phyloP scores from a whole-genome alignment of 78 protist genomes.

The Corallochytrium limacisporum region DNA sequence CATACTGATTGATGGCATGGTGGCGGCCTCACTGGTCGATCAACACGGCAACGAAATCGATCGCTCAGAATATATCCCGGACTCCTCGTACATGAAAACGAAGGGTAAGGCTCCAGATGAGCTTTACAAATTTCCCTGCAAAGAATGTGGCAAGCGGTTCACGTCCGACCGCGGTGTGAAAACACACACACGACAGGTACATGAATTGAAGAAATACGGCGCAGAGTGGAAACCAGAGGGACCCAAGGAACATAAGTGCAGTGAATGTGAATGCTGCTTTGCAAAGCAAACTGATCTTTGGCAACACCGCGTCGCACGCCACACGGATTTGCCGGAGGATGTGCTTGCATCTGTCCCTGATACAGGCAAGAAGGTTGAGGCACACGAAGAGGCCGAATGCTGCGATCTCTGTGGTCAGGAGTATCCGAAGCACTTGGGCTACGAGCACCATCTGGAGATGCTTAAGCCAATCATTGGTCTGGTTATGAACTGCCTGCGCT shows the following conservation, averaged over 20 bases:
- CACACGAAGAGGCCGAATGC: no score
- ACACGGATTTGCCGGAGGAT: no score
- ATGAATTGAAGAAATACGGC: constrained; percentile 9
- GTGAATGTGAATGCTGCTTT: background rate
- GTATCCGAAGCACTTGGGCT: background rate
- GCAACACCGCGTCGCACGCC: no score
- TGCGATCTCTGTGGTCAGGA: constrained; percentile 7
- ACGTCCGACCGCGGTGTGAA: background rate
- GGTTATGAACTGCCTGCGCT: background rate
- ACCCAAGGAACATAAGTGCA: background rate
- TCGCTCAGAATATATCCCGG: no score
- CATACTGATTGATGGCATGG: no score
- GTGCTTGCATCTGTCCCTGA: no score
- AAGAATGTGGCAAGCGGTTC: constrained; percentile 11
- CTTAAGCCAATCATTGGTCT: constrained; percentile 13
- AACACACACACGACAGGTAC: constrained; percentile 14
- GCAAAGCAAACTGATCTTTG: background rate
- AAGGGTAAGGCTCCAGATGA: no score
- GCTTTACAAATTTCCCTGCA: no score
- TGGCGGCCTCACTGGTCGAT: no score
- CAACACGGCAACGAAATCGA: no score
- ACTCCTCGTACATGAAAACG: no score
- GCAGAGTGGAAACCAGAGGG: constrained; percentile 1
- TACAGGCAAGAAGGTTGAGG: no score
- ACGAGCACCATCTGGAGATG: background rate